These are phyloP conservation scores for Crotalaria pallida DNA, from an alignment of 306 rosid genomes.

Conservation along the genomic window DNA sequence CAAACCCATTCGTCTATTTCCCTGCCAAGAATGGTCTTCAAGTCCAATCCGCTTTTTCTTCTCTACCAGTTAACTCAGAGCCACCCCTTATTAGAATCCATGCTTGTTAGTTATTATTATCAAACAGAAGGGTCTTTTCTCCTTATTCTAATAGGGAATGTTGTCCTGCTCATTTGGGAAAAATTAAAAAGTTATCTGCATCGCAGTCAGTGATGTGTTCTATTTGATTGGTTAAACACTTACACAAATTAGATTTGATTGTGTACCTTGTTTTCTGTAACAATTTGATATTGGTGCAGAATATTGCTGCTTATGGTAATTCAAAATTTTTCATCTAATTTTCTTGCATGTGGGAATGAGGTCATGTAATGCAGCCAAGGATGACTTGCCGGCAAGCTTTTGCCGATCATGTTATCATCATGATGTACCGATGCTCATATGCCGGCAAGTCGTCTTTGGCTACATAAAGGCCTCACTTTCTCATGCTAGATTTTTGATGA, in stretches of 20 bases:
- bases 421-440: not conserved
- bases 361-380: conserved; percentile 89
- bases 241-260: conserved; percentile 11
- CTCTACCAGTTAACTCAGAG: conserved; percentile 28
- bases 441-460: conserved; percentile 92
- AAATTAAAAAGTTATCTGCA: not conserved
- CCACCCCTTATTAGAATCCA: conserved; percentile 17
- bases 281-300: not conserved
- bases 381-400: conserved; percentile 85
- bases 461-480: conserved; percentile 52
- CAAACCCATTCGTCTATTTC: conserved; percentile 38
- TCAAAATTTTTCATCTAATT: conserved; percentile 38
- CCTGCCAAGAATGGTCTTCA: conserved; percentile 35
- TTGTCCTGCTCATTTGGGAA: conserved; percentile 45
- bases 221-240: conserved; percentile 48
- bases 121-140: conserved; percentile 13
- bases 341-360: conserved; percentile 95
- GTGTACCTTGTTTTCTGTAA: conserved; percentile 16
- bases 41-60: conserved; percentile 54
- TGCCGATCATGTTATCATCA: not conserved
- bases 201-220: not conserved
- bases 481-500: conserved; percentile 71
- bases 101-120: conserved; percentile 8
- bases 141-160: conserved; percentile 33
- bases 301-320: not conserved